phyloP scores from a whole-genome alignment of 495 filamentous ascomycete genomes.

The Parathielavia appendiculata region DNA sequence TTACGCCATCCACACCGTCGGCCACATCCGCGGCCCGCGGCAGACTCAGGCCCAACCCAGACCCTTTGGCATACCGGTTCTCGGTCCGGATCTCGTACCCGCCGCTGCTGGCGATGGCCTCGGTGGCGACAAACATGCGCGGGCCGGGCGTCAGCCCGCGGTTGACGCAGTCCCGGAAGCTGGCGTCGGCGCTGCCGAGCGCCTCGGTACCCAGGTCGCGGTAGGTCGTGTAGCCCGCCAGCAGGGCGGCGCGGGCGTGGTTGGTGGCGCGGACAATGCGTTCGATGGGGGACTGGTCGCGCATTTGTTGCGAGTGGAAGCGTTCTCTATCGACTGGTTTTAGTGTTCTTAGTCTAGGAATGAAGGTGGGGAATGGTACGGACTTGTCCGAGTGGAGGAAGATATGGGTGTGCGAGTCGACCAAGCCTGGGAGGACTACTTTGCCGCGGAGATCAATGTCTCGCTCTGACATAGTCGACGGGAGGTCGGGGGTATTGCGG shows the following conservation, averaged over 20 bases:
- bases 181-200: constrained; percentile 41
- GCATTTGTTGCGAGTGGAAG: constrained; percentile 42
- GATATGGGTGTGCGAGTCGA: constrained; percentile 52
- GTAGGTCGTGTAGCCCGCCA: constrained; percentile 53
- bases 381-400: constrained; percentile 46
- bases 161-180: constrained; percentile 44
- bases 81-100: constrained; percentile 47
- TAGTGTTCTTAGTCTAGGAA: background rate
- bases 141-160: constrained; percentile 49
- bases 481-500: constrained; percentile 22
- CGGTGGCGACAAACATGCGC: constrained; percentile 48
- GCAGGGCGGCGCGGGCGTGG: constrained; percentile 44
- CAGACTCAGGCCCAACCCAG: constrained; percentile 17
- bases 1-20: constrained; percentile 42
- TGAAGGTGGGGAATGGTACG: background rate
- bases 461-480: background rate
- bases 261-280: constrained; percentile 48
- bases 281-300: constrained; percentile 47
- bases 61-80: constrained; percentile 23
- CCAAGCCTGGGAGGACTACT: constrained; percentile 47
- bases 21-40: constrained; percentile 41
- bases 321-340: constrained; percentile 35
- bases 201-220: constrained; percentile 51
- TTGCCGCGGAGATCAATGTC: constrained; percentile 45
- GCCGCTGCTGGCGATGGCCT: constrained; percentile 44